Evolutionary conservation across 306 rosid genomes (phyloP), one percentile per base, ranked within the genome.

Genomic region (Malus fusca): DNA sequence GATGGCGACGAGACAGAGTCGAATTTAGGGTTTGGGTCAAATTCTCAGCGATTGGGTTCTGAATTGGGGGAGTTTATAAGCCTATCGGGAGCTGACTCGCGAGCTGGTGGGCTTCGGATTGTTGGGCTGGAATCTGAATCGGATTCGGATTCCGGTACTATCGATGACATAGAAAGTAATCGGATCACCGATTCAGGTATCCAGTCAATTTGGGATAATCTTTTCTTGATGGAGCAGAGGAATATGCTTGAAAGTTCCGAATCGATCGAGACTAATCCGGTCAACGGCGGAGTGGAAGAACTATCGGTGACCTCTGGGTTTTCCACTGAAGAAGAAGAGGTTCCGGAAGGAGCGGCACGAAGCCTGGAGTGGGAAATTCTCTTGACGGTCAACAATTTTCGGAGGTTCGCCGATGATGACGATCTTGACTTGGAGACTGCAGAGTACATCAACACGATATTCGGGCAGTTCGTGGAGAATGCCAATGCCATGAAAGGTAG

Each of bases 301-400:
- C 75, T 77, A 8, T 89, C 96, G 4, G 84, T 82, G 66, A 88
- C 84, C 22, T 89, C 97, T 0, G 96, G 86, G 11, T 81, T 87
- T 71, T 84, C 86, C 8, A 77, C 75, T 25, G 84, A 69, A 8
- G 95, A 80, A 11, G 90, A 79, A 22, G 93, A 85, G 22, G 22
- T 81, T 0, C 73, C 73, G 2, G 88, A 85, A 70, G 95, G 87
- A 56, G 91, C 87, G 0, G 13, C 81, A 68, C 77, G 91, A 72
- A 84, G 80, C 76, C 82, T 87, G 23, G 97, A 92, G 62, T 93
- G 97, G 97, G 93, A 93, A 75, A 87, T 93, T 44, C 87, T 93
- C 21, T 48, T 93, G 83, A 93, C 95, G 9, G 83, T 84, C 71
- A 87, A 93, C 79, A 87, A 88, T 82, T 81, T 84, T 37, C 89